Evolutionary conservation across 78 protist species (phyloP).

Genomic region (Dictyostelium discoideum): DNA sequence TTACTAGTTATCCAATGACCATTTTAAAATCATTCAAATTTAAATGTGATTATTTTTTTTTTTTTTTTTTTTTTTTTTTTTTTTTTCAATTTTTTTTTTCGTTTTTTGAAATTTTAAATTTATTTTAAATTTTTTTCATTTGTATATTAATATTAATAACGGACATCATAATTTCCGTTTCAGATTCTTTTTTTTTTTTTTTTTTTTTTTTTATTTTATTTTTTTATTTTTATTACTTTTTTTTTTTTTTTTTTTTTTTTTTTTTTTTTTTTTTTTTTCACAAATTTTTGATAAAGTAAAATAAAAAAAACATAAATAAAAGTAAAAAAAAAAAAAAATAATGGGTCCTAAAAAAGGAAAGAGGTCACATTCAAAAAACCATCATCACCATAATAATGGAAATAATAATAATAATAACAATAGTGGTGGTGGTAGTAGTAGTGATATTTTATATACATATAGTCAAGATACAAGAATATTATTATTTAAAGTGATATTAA

Average conservation of each 20-base stretch:
- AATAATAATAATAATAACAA: neutral
- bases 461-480: constrained; percentile 1
- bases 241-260: neutral
- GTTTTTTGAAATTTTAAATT: neutral
- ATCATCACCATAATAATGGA: neutral
- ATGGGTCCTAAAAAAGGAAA: neutral
- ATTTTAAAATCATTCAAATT: no score
- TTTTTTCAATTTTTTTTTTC: neutral
- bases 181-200: neutral
- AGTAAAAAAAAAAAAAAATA: neutral
- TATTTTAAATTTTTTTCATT: neutral
- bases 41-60: no score
- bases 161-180: neutral
- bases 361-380: neutral
- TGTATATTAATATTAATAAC: neutral
- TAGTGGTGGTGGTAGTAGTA: no score
- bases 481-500: neutral
- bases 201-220: no score
- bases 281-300: neutral
- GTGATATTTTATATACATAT: neutral
- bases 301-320: neutral
- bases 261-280: neutral
- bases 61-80: neutral
- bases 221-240: no score
- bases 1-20: no score